A percentile compares a stretch with the other conserved stretches of the same genome.
Conservation (phyloP, 176 grass and related monocot genomes). For the Calamus simplicifolius region DNA sequence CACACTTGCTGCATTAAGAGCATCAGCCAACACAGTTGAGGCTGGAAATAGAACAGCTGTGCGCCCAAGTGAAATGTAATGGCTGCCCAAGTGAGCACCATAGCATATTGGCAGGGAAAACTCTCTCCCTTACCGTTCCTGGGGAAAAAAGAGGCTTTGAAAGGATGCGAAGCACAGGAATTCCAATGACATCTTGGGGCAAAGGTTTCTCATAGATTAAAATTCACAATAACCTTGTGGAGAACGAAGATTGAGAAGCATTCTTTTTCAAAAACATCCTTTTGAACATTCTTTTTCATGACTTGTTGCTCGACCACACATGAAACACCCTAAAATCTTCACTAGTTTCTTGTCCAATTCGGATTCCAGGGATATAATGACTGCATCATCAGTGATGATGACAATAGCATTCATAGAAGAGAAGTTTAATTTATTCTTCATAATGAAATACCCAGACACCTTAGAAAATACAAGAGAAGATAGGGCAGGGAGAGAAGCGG, state of each 20-base stretch:
- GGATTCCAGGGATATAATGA: slow-evolving; percentile 61
- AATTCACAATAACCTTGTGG: too few relatives aligned
- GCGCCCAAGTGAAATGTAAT: slow-evolving; percentile 73
- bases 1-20: slow-evolving; percentile 78
- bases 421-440: slow-evolving; percentile 45
- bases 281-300: too few relatives aligned
- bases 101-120: too few relatives aligned
- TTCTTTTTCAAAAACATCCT: too few relatives aligned
- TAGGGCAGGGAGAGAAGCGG: slow-evolving; percentile 57
- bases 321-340: too few relatives aligned
- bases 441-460: slow-evolving; percentile 52
- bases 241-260: too few relatives aligned
- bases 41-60: slow-evolving; percentile 72
- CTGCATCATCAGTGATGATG: slow-evolving; percentile 56
- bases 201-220: too few relatives aligned
- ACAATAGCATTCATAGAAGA: slow-evolving; percentile 64
- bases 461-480: slow-evolving; percentile 69
- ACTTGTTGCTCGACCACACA: too few relatives aligned
- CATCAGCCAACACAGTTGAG: slow-evolving; percentile 78
- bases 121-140: too few relatives aligned
- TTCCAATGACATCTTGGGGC: too few relatives aligned
- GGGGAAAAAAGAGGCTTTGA: too few relatives aligned
- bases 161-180: too few relatives aligned
- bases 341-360: slow-evolving; percentile 29
- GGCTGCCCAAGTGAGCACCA: slow-evolving; percentile 63